Evolutionary conservation across 306 rosid genomes (phyloP).

Genomic region (Vachellia collinsii): DNA sequence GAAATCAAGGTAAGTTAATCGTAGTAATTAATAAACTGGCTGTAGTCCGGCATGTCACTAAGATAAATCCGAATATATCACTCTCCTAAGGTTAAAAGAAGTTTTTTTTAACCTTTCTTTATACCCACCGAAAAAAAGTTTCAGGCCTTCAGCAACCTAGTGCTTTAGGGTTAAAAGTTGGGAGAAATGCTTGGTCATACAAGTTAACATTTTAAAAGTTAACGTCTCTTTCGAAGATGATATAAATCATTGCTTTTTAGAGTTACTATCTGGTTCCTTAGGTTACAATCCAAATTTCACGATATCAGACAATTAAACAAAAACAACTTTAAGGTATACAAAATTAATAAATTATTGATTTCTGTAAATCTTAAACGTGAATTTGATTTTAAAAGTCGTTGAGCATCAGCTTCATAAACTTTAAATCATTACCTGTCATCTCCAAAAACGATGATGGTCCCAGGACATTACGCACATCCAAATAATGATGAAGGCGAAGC

Average conservation of each 20-base stretch:
- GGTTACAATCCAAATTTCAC: background rate
- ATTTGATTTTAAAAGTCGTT: background rate
- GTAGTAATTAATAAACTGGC: too few species aligned
- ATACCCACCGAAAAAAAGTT: background rate
- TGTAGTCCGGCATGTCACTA: too few species aligned
- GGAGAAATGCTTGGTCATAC: background rate
- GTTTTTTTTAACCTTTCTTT: too few species aligned
- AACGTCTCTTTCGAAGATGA: background rate
- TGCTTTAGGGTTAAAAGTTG: background rate
- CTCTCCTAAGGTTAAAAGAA: too few species aligned
- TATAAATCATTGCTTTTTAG: background rate
- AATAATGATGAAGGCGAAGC: background rate
- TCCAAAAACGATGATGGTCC: background rate
- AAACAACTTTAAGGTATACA: background rate
- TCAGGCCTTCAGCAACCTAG: background rate
- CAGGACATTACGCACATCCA: background rate
- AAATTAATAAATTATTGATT: background rate
- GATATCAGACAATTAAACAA: background rate
- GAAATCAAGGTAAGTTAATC: constrained; percentile 1
- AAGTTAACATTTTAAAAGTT: background rate
- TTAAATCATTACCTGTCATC: background rate
- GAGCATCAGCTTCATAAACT: background rate
- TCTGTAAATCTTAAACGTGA: background rate
- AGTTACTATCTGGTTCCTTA: background rate
- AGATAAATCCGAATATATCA: too few species aligned